Conservation (phyloP, 208 protist species). For the Leishmania turanica region DNA sequence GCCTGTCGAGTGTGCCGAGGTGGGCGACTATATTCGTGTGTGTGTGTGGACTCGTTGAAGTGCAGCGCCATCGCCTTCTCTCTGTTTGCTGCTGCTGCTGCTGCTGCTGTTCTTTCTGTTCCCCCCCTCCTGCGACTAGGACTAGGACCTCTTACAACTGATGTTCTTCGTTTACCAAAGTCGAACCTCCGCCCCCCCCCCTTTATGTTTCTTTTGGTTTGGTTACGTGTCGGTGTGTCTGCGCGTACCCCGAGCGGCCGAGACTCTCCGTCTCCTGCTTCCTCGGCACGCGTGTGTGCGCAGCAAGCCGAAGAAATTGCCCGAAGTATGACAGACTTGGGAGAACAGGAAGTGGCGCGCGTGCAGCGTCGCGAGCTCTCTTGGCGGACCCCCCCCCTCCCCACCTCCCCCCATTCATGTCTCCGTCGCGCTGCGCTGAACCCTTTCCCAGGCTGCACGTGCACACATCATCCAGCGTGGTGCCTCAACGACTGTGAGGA, state of each 20-base stretch:
- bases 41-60: neutral
- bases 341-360: neutral
- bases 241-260: too few relatives aligned
- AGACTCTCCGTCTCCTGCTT: neutral
- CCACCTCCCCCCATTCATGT: neutral
- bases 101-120: neutral
- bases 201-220: neutral
- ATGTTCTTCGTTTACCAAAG: neutral
- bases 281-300: neutral
- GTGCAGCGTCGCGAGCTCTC: neutral
- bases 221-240: neutral
- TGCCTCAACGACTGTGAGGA: constrained; percentile 13
- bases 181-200: neutral
- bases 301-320: neutral
- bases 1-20: neutral
- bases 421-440: too few relatives aligned
- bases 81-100: neutral
- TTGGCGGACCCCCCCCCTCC: neutral
- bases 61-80: neutral
- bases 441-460: neutral
- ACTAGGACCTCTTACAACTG: neutral
- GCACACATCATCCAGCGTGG: too few relatives aligned
- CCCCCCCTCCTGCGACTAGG: neutral
- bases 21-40: neutral
- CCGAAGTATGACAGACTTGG: neutral